Evolutionary conservation across 352 stramenopile species (phyloP), one percentile per base, ranked within the genome.

Genomic region (Globisporangium spinosum): DNA sequence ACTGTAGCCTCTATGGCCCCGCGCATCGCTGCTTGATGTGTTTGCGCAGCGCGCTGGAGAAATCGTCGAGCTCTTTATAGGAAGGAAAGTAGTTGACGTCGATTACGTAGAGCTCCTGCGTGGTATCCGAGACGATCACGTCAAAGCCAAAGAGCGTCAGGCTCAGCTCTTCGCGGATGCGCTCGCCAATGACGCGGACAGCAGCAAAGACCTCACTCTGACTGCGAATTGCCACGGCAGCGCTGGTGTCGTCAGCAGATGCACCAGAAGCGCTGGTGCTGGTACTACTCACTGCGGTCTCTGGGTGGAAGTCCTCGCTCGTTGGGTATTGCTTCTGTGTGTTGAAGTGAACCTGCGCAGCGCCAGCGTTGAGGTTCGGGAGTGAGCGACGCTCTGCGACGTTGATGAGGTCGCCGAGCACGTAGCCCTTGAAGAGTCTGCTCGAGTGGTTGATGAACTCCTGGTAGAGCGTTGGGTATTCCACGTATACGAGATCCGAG

Each of bases 61-160:
- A 88, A 61, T 89, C 78, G 17, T 89, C 77, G 38, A 95, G 71
- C 70, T 95, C 87, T 57, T 87, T 89, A 75, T 93, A 95, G 4
- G 87, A 95, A 56, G 87, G 87, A 62, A 95, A 95, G 71, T 95
- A 95, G 72, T 95, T 95, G 67, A 95, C 83, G 57, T 95, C 87
- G 65, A 95, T 91, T 40, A 95, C 87, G 56, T 82, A 85, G 27
- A 89, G 73, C 32, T 86, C 80, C 20, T 76, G 64, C 22, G 73
- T 79, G 38, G 77, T 70, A 65, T 90, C 78, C 25, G 80, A 82
- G 43, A 94, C 67, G 74, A 95, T 95, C 55, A 94, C 87, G 67
- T 95, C 87, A 54, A 92, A 95, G 54, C 87, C 87, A 65, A 95
- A 95, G 15, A 95, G 73, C 56, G 85, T 88, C 13, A 95, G 74